Evolutionary conservation across 352 stramenopile species (phyloP), one percentile per base, ranked within the genome.

Genomic region (Pythium monospermum): DNA sequence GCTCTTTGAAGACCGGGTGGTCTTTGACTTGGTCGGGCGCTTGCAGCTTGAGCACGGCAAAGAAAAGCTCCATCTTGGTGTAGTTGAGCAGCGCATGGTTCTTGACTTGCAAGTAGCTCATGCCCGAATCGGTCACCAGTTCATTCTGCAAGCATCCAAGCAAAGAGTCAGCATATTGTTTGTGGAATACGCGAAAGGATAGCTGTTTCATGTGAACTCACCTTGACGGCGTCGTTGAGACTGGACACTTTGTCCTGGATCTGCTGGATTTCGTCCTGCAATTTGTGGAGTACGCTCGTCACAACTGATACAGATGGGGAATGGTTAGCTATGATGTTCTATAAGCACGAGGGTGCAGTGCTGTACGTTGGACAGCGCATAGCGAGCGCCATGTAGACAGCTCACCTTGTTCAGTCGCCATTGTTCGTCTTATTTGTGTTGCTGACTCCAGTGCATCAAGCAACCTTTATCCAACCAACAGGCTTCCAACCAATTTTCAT

Each of bases 51-150:
- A 91, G 83, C 42, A 94, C 32, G 5, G 79, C 61, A 54, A 89
- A 94, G 59, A 85, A 94, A 26, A 94, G 76, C 64, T 91, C 82
- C 67, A 94, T 76, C 59, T 91, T 91, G 42, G 80, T 91, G 75
- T 94, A 94, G 42, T 66, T 82, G 45, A 94, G 67, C 49, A 94
- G 65, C 46, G 78, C 80, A 51, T 94, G 83, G 72, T 90, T 94
- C 70, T 94, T 94, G 53, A 94, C 80, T 53, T 94, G 83, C 55
- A 94, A 46, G 51, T 83, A 89, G 42, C 75, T 75, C 71, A 94
- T 87, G 40, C 83, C 83, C 16, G 59, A 44, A 22, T 84, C 66
- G 1, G 80, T 88, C 38, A 66, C 30, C 35, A 91, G 57, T 25
- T 90, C 69, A 40, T 61, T 71, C 76, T 91, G 27, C 33, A 52